Percentiles rank a stretch among this genome's conserved stretches.
Conservation (phyloP, 176 grass and related monocot genomes). For the Raddia distichophylla region DNA sequence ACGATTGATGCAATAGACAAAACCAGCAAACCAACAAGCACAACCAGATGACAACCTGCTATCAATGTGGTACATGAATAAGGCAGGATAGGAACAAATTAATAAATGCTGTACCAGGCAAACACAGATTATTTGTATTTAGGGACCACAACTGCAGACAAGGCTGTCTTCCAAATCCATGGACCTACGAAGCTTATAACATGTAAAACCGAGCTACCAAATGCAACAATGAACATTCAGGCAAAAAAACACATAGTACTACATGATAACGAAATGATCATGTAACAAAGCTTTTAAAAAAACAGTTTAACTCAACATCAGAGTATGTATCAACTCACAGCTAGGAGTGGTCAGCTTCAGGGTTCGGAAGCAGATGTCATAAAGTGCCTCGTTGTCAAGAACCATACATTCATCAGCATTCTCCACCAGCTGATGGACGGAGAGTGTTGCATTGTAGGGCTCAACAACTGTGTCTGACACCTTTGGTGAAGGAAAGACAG, state of each 20-base stretch:
- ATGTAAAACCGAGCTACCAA: neutral
- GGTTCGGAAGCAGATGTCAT: slow-evolving; percentile 89
- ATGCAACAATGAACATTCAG: neutral
- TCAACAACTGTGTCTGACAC: slow-evolving; percentile 90
- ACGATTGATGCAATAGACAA: neutral
- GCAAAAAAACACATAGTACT: neutral
- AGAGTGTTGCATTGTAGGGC: slow-evolving; percentile 85
- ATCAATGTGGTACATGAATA: neutral
- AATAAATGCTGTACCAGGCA: neutral
- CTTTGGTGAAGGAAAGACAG: slow-evolving; percentile 87
- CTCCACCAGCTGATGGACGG: slow-evolving; percentile 87
- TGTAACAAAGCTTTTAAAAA: neutral
- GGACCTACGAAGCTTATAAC: neutral
- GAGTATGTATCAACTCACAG: slow-evolving; percentile 57
- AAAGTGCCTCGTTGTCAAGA: slow-evolving; percentile 82
- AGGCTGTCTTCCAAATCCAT: neutral
- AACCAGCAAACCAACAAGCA: neutral
- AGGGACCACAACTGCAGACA: neutral
- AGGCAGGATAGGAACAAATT: neutral
- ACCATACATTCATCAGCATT: slow-evolving; percentile 96
- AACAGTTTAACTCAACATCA: slow-evolving; percentile 9
- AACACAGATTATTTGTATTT: no score
- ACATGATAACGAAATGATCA: neutral
- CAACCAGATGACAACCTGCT: no score
- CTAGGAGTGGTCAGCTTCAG: slow-evolving; percentile 88